A percentile compares a stretch with the other conserved stretches of the same genome.
phyloP scores from a whole-genome alignment of 1,284 basidiomycete species.

The Peniophora sp. region DNA sequence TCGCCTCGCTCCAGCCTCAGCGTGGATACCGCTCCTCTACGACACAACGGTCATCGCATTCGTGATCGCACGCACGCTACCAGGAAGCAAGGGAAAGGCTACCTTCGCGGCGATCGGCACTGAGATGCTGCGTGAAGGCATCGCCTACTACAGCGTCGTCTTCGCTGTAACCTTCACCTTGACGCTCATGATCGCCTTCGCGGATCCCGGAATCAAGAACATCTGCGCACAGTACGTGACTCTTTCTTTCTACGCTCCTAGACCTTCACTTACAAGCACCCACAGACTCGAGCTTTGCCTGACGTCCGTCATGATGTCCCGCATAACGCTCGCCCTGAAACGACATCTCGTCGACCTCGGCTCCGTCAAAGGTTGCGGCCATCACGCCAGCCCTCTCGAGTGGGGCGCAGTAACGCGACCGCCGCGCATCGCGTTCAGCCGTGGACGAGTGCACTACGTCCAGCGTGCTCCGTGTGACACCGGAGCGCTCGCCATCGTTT shows the following conservation, averaged over 20 bases:
- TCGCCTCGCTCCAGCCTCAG: constrained; percentile 34
- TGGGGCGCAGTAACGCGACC: not conserved
- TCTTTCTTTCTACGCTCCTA: not conserved
- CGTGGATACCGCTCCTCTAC: constrained; percentile 48
- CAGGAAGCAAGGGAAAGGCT: constrained; percentile 17
- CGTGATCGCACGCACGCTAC: constrained; percentile 30
- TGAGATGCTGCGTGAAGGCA: constrained; percentile 43
- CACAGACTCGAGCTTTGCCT: constrained; percentile 36
- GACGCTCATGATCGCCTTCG: constrained; percentile 42
- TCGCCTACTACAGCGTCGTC: constrained; percentile 50
- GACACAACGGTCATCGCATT: constrained; percentile 43
- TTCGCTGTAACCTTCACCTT: constrained; percentile 42
- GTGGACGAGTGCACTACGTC: not conserved
- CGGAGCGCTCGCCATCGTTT: no score
- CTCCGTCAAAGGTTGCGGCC: not conserved
- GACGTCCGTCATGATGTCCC: constrained; percentile 45
- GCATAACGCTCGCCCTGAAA: constrained; percentile 41
- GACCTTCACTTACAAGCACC: not conserved
- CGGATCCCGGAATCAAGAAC: constrained; percentile 37
- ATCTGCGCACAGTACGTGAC: constrained; percentile 34
- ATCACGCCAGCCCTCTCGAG: not conserved
- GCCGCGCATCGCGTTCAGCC: not conserved
- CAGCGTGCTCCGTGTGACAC: not conserved
- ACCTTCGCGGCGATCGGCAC: constrained; percentile 34
- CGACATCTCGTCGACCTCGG: not conserved